Evolutionary conservation across 108 stramenopile genomes (phyloP).

Genomic region (Discostella pseudostelligera): DNA sequence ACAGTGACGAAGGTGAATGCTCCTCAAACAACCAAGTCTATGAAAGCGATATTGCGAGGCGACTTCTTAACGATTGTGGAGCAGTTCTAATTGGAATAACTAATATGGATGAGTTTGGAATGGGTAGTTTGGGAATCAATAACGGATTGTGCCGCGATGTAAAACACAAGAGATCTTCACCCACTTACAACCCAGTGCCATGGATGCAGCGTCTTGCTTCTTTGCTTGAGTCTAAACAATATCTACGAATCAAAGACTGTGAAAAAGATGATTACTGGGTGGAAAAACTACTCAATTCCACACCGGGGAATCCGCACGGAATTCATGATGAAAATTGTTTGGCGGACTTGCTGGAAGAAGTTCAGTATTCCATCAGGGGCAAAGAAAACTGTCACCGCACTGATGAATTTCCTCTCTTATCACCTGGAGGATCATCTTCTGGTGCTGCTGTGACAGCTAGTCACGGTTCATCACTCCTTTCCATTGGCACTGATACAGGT

Average conservation of each 20-base stretch:
- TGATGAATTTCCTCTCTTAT: conserved; percentile 34
- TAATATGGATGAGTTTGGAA: conserved; percentile 98
- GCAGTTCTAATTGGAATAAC: conserved; percentile 88
- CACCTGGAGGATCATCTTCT: conserved; percentile 88
- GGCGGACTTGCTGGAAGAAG: conserved; percentile 27
- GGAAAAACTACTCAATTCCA: conserved; percentile 26
- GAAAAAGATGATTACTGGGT: conserved; percentile 14
- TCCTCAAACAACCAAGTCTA: conserved; percentile 42
- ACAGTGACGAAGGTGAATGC: conserved; percentile 9
- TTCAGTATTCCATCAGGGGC: conserved; percentile 14
- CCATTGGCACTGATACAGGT: conserved; percentile 97
- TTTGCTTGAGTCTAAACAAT: not conserved
- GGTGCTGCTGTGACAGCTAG: conserved; percentile 94
- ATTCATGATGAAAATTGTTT: conserved; percentile 22
- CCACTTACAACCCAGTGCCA: conserved; percentile 68
- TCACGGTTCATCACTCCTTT: conserved; percentile 74
- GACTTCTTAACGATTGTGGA: conserved; percentile 63
- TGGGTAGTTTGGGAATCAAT: conserved; percentile 89
- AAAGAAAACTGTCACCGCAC: not conserved
- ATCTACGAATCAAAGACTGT: not conserved
- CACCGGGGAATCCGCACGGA: conserved; percentile 22
- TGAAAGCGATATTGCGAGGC: conserved; percentile 79
- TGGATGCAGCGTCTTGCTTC: conserved; percentile 46
- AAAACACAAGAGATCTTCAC: conserved; percentile 12
- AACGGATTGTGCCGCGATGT: conserved; percentile 12